These are phyloP conservation scores for Leucaena leucocephala DNA, from an alignment of 306 rosid species.

Conservation along the genomic window DNA sequence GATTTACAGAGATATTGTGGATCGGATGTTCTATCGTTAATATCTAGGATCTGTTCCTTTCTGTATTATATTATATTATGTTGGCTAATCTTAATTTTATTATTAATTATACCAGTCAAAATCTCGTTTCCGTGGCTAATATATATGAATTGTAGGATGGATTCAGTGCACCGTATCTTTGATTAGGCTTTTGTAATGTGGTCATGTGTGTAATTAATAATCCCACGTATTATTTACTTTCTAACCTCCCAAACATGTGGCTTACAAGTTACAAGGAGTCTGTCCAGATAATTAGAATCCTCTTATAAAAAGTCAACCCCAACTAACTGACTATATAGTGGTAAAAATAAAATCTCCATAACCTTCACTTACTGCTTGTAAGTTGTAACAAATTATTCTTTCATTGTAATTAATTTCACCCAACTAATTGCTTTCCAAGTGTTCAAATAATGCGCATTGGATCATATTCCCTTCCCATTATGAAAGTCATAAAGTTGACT, in stretches of 20 bases:
- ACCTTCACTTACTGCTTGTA: neutral
- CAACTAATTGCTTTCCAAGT: constrained; percentile 16
- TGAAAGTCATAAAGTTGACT: neutral
- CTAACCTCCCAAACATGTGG: constrained; percentile 21
- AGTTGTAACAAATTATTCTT: constrained; percentile 4
- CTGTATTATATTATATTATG: too few species aligned
- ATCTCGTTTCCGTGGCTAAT: neutral
- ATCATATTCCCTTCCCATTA: constrained; percentile 23
- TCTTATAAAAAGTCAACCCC: constrained; percentile 19
- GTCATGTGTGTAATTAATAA: neutral
- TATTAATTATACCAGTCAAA: neutral
- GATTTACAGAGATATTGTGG: neutral
- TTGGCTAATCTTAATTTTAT: neutral
- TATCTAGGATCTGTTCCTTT: neutral
- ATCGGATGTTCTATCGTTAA: neutral
- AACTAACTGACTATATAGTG: neutral
- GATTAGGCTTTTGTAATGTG: too few species aligned
- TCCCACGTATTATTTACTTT: neutral
- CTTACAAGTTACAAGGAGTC: constrained; percentile 3
- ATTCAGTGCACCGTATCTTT: neutral
- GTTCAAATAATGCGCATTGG: constrained; percentile 39
- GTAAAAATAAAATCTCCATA: neutral
- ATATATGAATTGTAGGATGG: neutral
- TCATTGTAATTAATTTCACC: neutral
- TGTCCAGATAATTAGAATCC: neutral